Evolutionary conservation across 1,284 basidiomycete species (phyloP), one percentile per base, ranked within the genome.

Genomic region (Hortiboletus rubellus): DNA sequence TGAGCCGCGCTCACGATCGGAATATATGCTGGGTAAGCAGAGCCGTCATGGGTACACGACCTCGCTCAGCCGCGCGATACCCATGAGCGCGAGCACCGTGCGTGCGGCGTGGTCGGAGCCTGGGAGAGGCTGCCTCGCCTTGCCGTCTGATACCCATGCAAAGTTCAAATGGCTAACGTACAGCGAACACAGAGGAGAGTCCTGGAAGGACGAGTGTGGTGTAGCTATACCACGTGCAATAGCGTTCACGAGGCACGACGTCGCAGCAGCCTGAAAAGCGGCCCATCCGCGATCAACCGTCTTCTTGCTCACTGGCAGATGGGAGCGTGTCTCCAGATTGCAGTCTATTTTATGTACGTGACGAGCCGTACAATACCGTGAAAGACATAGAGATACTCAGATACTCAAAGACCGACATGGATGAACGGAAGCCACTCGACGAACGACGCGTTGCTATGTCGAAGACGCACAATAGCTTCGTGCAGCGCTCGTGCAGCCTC

Each of bases 1-100:
- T 24, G 90, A 92, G 1, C 93, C 96, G 8, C 96, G 85, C 73
- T 99, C 96, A 95, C 94, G 57, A 98, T 92, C 1, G 96, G 96
- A 5, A 85, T 79, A 66, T 91, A 78, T 0, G 76, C 66, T 0
- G 96, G 96, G 72, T 91, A 98, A 0, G 82, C 79, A 0, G 72
- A 66, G 2, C 91, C 92, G 22, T 79, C 77, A 2, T 7, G 87
- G 83, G 3, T 82, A 76, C 17, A 97, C 78, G 14, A 98, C 85
- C 60, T 87, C 82, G 6, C 77, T 69, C 9, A 98, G 80, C 22
- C 96, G 77, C 12, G 96, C 96, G 17, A 98, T 94, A 44, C 96
- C 96, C 96, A 99, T 98, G 47, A 98, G 81, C 36, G 98, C 79
- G 34, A 94, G 81, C 14, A 96, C 75, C 2, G 94, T 96, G 51